phyloP scores from a whole-genome alignment of 805 yeast species.

The Nakazawaea pomicola region DNA sequence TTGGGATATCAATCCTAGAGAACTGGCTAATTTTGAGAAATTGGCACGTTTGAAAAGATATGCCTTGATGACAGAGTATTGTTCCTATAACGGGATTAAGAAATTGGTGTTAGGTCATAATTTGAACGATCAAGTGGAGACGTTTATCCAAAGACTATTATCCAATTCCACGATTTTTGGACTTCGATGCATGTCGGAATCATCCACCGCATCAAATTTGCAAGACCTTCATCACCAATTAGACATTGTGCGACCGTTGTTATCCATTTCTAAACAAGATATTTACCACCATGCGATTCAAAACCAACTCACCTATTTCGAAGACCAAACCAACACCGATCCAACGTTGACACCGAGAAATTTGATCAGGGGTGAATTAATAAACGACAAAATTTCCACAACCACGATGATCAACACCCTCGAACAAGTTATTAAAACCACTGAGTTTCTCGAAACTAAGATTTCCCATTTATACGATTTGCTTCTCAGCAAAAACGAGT shows the following conservation, averaged over 20 bases:
- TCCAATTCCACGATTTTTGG: slow-evolving; percentile 50
- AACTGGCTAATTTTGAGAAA: slow-evolving; percentile 42
- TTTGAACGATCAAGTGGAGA: slow-evolving; percentile 67
- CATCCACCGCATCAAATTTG: slow-evolving; percentile 19
- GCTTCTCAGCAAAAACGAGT: slow-evolving; percentile 11
- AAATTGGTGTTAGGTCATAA: slow-evolving; percentile 64
- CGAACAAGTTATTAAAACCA: slow-evolving; percentile 11
- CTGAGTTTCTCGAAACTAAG: slow-evolving; percentile 18
- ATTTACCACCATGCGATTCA: too few species aligned
- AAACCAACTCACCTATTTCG: slow-evolving; percentile 74
- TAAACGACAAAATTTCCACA: slow-evolving; percentile 13
- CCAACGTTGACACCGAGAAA: slow-evolving; percentile 54
- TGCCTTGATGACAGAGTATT: slow-evolving; percentile 33
- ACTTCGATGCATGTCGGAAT: slow-evolving; percentile 39
- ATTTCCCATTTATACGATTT: slow-evolving; percentile 17
- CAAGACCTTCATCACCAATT: slow-evolving; percentile 50
- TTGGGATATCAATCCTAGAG: slow-evolving; percentile 14
- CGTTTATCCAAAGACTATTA: slow-evolving; percentile 51
- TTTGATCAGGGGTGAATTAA: slow-evolving; percentile 35
- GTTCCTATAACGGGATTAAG: slow-evolving; percentile 28
- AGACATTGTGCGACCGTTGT: too few species aligned
- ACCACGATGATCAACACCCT: slow-evolving; percentile 13
- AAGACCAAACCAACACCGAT: slow-evolving; percentile 61
- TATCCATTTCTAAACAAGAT: too few species aligned
- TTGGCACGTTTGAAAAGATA: slow-evolving; percentile 56